A percentile compares a stretch with the other conserved stretches of the same genome.
Conservation (phyloP, 2,329 filamentous ascomycete genomes). For the Waltergamsia citrina region DNA sequence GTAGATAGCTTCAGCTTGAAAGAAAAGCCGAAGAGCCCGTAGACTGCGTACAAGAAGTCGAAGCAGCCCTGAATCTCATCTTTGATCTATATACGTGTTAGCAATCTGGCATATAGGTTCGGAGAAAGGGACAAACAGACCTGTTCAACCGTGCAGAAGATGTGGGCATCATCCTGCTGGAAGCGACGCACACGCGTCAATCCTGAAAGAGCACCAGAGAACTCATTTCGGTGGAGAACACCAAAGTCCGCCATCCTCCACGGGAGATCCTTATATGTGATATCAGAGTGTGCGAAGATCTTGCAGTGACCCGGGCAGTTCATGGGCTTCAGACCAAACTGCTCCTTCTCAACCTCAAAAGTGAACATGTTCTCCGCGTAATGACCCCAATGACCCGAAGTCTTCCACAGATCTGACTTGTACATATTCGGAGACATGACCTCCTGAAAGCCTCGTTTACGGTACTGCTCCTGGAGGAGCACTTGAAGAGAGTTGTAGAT, state of each 20-base stretch:
- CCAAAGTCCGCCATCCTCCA: slow-evolving; percentile 94
- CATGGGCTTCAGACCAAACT: slow-evolving; percentile 80
- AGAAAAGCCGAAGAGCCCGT: slow-evolving; percentile 51
- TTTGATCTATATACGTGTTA: slow-evolving; percentile 16
- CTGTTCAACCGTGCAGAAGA: slow-evolving; percentile 60
- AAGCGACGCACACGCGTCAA: slow-evolving; percentile 89
- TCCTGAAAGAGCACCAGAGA: slow-evolving; percentile 82
- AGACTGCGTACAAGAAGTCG: slow-evolving; percentile 72
- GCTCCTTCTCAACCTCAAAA: slow-evolving; percentile 68
- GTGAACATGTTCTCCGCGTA: slow-evolving; percentile 85
- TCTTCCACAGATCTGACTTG: slow-evolving; percentile 88
- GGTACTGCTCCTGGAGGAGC: slow-evolving; percentile 81
- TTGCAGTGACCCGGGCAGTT: slow-evolving; percentile 94
- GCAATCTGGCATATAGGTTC: too few relatives aligned
- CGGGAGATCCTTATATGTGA: slow-evolving; percentile 78
- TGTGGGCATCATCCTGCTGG: slow-evolving; percentile 93
- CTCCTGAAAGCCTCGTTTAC: slow-evolving; percentile 87
- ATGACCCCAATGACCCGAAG: slow-evolving; percentile 80
- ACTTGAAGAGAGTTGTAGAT: slow-evolving; percentile 85
- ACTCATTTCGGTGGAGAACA: slow-evolving; percentile 89
- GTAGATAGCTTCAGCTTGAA: slow-evolving; percentile 96
- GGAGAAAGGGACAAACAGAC: slow-evolving; percentile 4
- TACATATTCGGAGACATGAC: slow-evolving; percentile 94
- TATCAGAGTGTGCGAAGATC: slow-evolving; percentile 73
- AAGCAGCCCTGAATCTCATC: slow-evolving; percentile 66